phyloP scores from a whole-genome alignment of 2,329 filamentous ascomycete species.

The Penicillium sp. region DNA sequence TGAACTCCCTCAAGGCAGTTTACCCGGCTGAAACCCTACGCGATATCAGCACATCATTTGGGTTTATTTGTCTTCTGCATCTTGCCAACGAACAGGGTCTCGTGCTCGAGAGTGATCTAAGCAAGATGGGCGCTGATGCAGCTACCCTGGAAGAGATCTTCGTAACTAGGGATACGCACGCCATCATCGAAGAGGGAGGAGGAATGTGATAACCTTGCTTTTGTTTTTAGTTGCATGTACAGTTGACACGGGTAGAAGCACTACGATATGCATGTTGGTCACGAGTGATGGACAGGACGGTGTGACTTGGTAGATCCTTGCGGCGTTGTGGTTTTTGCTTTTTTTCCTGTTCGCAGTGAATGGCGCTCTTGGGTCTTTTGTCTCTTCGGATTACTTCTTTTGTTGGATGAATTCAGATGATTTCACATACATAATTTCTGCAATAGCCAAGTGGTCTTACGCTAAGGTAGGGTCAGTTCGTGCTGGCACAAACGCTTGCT shows the following conservation, averaged over 20 bases:
- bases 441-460: background rate
- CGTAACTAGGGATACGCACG: slow-evolving; percentile 40
- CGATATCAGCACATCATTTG: slow-evolving; percentile 89
- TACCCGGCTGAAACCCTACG: slow-evolving; percentile 84
- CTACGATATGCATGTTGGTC: slow-evolving; percentile 13
- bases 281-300: slow-evolving; percentile 22
- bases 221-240: slow-evolving; percentile 18
- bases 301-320: slow-evolving; percentile 15
- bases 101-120: slow-evolving; percentile 62
- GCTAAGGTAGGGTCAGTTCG: background rate
- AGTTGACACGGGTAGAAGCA: slow-evolving; percentile 13
- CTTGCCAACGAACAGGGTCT: slow-evolving; percentile 91
- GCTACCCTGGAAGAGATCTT: slow-evolving; percentile 47
- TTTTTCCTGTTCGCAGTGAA: slow-evolving; percentile 20
- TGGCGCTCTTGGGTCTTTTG: slow-evolving; percentile 12
- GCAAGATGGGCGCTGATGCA: slow-evolving; percentile 24
- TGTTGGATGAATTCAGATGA: slow-evolving; percentile 3
- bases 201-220: slow-evolving; percentile 19
- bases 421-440: background rate
- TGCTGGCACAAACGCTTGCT: background rate
- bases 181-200: slow-evolving; percentile 38
- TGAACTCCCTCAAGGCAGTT: slow-evolving; percentile 81
- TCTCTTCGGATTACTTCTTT: background rate
- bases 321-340: slow-evolving; percentile 19
- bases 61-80: slow-evolving; percentile 91